These are phyloP conservation scores for Trichoderma sp. DNA, from an alignment of 2,329 filamentous ascomycete species.

Conservation along the genomic window DNA sequence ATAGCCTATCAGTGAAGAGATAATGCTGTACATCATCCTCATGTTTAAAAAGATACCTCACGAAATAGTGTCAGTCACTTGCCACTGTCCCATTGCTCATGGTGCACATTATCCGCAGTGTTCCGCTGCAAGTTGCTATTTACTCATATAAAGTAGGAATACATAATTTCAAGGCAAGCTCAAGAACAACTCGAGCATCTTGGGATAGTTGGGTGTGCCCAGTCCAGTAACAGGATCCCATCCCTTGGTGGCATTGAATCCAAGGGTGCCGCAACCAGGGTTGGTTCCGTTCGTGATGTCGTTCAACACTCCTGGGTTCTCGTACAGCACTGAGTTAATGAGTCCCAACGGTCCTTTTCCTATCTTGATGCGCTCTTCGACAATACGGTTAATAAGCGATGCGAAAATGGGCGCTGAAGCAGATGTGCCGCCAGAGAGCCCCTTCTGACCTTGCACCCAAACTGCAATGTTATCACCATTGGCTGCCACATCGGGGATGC, in stretches of 20 bases:
- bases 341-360: constrained; percentile 42
- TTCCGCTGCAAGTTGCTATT: background rate
- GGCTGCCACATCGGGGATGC: constrained; percentile 36
- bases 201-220: constrained; percentile 20
- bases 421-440: constrained; percentile 25
- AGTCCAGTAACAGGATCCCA: constrained; percentile 21
- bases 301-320: background rate
- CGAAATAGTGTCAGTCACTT: background rate
- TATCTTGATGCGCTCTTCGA: constrained; percentile 23
- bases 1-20: background rate
- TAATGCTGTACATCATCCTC: background rate
- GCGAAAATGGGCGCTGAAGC: constrained; percentile 24
- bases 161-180: background rate
- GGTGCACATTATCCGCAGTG: background rate
- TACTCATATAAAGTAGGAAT: background rate
- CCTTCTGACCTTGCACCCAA: constrained; percentile 45
- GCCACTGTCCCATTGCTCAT: background rate
- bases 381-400: constrained; percentile 25
- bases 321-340: constrained; percentile 20
- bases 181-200: constrained; percentile 17
- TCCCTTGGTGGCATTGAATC: constrained; percentile 28
- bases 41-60: background rate
- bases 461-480: constrained; percentile 25
- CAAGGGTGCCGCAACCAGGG: constrained; percentile 33
- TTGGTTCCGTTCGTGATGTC: constrained; percentile 24